phyloP scores from a whole-genome alignment of 2,329 filamentous ascomycete species.

The Neofusicoccum sp. region DNA sequence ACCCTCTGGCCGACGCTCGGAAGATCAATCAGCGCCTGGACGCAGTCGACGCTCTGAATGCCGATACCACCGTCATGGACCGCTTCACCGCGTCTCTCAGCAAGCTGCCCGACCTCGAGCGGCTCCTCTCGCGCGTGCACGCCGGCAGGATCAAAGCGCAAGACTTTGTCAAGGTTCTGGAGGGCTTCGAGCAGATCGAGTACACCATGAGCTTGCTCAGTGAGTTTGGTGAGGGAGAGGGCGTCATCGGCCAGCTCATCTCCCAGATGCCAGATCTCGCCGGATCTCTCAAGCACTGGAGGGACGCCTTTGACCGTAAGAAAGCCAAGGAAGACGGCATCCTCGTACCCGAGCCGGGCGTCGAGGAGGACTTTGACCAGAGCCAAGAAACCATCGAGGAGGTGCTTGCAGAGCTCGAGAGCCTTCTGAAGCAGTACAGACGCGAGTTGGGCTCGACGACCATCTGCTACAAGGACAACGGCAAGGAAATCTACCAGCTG shows the following conservation, averaged over 20 bases:
- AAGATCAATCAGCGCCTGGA: conserved; percentile 94
- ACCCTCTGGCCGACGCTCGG: conserved; percentile 81
- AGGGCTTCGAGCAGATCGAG: conserved; percentile 97
- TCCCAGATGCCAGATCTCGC: conserved; percentile 82
- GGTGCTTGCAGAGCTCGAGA: conserved; percentile 72
- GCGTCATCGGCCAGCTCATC: conserved; percentile 82
- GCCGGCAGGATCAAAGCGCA: conserved; percentile 86
- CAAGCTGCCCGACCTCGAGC: conserved; percentile 91
- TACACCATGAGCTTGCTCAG: conserved; percentile 84
- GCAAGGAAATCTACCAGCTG: conserved; percentile 96
- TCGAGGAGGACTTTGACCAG: conserved; percentile 89
- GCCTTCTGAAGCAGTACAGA: conserved; percentile 71
- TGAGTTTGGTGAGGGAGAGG: conserved; percentile 73
- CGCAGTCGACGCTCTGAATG: conserved; percentile 90
- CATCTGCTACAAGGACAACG: conserved; percentile 67
- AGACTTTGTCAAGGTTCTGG: conserved; percentile 90
- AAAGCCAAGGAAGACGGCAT: conserved; percentile 79
- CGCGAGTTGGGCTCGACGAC: conserved; percentile 73
- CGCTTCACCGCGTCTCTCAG: conserved; percentile 85
- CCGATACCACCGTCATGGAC: conserved; percentile 77
- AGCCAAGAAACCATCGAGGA: conserved; percentile 77
- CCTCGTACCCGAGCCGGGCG: conserved; percentile 80
- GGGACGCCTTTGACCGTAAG: conserved; percentile 82
- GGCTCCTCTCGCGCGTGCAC: conserved; percentile 91
- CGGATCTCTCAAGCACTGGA: conserved; percentile 79